Evolutionary conservation across 345 rosid species (phyloP), one percentile per base, ranked within the genome.

Genomic region (Bruguiera gymnorhiza): DNA sequence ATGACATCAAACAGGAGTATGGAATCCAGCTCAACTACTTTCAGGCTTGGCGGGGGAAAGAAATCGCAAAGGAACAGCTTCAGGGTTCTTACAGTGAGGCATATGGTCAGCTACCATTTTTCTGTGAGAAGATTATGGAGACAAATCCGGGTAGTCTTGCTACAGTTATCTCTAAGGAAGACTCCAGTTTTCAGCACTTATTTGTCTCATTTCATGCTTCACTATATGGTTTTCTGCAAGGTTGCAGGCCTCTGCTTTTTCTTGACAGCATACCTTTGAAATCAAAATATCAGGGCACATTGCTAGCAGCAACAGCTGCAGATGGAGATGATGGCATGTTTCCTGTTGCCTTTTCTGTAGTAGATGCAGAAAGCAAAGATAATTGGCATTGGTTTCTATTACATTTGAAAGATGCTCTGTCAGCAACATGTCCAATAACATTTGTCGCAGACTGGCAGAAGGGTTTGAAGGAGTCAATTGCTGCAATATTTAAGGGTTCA

Each of bases 41-140:
- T 76, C 98, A 94, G 81, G 97, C 97, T 10, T 94, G 97, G 96
- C 91, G 97, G 10, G 98, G 97, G 16, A 94, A 94, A 79, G 97
- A 94, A 75, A 91, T 94, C 5, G 98, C 98, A 0, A 94, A 85
- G 77, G 97, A 91, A 78, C 98, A 91, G 77, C 97, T 94, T 72
- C 97, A 91, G 54, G 98, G 98, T 66, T 94, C 97, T 3, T 89
- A 83, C 80, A 94, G 89, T 66, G 95, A 91, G 29, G 97, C 97
- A 50, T 94, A 94, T 76, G 89, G 83, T 76, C 89, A 81, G 80
- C 79, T 94, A 16, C 98, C 98, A 0, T 15, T 78, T 23, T 87
- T 83, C 83, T 91, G 98, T 56, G 90, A 86, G 69, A 88, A 87
- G 92, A 87, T 94, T 51, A 85, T 85, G 85, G 91, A 89, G 78